Evolutionary conservation across 169 alveolate genomes (phyloP).

Genomic region (Eimeria necatrix): DNA sequence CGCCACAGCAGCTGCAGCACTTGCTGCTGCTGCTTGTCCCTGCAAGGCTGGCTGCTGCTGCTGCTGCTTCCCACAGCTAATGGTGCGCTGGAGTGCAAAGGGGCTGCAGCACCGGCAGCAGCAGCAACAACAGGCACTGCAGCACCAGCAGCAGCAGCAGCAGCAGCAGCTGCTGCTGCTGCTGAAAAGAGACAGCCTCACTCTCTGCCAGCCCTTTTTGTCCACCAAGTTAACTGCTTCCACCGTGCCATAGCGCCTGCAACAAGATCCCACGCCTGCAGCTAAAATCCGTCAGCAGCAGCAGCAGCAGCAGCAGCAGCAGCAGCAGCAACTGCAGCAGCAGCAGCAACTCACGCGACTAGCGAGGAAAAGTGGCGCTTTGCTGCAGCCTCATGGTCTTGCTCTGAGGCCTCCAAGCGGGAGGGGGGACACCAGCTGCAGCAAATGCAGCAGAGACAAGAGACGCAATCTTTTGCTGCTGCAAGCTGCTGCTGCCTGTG

Average conservation of each 20-base stretch:
- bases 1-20: too few relatives aligned
- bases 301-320: neutral
- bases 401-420: neutral
- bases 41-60: neutral
- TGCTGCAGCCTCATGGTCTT: neutral
- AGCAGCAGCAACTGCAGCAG: constrained; percentile 54
- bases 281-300: neutral
- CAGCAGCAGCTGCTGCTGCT: neutral
- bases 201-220: constrained; percentile 88
- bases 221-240: constrained; percentile 92
- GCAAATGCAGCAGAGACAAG: constrained; percentile 6
- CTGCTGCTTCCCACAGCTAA: neutral
- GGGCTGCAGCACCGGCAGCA: neutral
- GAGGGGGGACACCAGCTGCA: constrained; percentile 32
- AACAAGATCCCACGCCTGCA: neutral
- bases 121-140: neutral
- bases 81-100: too few relatives aligned
- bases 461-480: constrained; percentile 11
- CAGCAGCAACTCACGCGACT: neutral
- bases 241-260: constrained; percentile 85
- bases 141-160: neutral
- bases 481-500: neutral
- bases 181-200: constrained; percentile 40
- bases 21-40: neutral
- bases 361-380: constrained; percentile 2